phyloP scores from a whole-genome alignment of 257 asterid species.

The Pogostemon cablin region DNA sequence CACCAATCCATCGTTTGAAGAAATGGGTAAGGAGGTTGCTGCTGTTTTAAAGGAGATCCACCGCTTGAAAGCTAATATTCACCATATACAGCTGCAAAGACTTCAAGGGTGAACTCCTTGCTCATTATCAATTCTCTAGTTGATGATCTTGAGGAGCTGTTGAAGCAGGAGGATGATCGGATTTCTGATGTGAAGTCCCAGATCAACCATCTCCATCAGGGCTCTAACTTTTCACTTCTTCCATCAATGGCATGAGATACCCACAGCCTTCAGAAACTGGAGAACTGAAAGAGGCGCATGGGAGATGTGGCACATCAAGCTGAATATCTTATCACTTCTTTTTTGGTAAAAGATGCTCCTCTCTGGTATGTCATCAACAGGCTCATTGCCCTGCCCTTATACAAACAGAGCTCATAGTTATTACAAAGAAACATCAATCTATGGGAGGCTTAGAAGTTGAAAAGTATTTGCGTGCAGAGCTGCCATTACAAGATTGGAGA shows the following conservation, averaged over 20 bases:
- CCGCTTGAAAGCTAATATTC: too few relatives aligned
- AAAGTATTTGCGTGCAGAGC: background rate
- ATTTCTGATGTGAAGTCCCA: conserved; percentile 6
- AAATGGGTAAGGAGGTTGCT: too few relatives aligned
- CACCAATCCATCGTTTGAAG: too few relatives aligned
- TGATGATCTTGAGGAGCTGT: background rate
- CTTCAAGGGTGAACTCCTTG: conserved; percentile 1
- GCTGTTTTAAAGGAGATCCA: too few relatives aligned
- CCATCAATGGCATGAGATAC: background rate
- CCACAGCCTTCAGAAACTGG: background rate
- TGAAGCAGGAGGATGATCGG: background rate
- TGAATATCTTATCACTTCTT: conserved; percentile 20
- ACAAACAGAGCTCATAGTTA: background rate
- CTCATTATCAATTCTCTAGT: conserved; percentile 25
- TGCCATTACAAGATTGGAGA: background rate
- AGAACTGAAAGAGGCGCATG: conserved; percentile 15
- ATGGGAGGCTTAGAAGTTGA: background rate
- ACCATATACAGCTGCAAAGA: too few relatives aligned
- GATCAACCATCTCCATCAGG: background rate
- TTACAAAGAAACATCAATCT: background rate
- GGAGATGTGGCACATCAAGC: conserved; percentile 30
- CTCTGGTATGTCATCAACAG: background rate
- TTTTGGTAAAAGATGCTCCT: conserved; percentile 17
- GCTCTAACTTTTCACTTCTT: background rate
- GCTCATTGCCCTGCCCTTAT: background rate